Base-by-base conservation (phyloP, 164 flowering plant species). In the Liquidambar formosana region DNA sequence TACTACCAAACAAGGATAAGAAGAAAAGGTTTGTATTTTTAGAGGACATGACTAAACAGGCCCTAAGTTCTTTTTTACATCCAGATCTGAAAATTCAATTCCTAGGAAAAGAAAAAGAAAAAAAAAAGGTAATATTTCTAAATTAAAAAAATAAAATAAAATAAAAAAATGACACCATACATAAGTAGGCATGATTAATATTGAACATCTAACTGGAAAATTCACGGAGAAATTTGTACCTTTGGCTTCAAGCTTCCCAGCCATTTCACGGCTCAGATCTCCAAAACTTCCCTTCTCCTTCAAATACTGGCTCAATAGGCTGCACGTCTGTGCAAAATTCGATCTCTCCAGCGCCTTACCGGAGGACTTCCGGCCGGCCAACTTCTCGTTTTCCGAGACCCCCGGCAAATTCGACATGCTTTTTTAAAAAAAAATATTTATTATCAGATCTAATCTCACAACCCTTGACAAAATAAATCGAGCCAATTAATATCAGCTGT, bases 231-330 rank as follows among this genome's bases (percentile, higher is more conserved):
- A 22, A 25, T n/a, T n/a, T 9, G 16, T 73, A 80, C 81, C 80
- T 76, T 53, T 61, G 13, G 70, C 4, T 62, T 79, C 81, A 11
- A 64, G 21, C 45, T 72, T 76, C 22, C 67, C 67, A 43, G 48
- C 19, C 22, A 79, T 66, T 38, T 67, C 83, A 45, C 46, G 28
- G 43, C 67, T 59, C 4, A 81, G 48, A 68, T 77, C 79, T 15
- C 75, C 70, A 19, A 75, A 48, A 21, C 59, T 73, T 4, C 84
- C 73, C 26, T 67, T 82, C 63, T 73, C 79, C 69, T 80, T 80
- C 64, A 84, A 19, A 66, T 57, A 84, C 51, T 65, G 82, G 63
- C 88, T 84, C 71, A 84, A 57, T 10, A 78, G 72, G 33, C 67
- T 78, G 54, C 86, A 83, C 0, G 78, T 81, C 59, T 72, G 79